Percentiles rank a stretch among this genome's conserved stretches.
Evolutionary conservation across 768 basidiomycete genomes (phyloP).

Genomic region (Xerocomus brunneocitrinus): DNA sequence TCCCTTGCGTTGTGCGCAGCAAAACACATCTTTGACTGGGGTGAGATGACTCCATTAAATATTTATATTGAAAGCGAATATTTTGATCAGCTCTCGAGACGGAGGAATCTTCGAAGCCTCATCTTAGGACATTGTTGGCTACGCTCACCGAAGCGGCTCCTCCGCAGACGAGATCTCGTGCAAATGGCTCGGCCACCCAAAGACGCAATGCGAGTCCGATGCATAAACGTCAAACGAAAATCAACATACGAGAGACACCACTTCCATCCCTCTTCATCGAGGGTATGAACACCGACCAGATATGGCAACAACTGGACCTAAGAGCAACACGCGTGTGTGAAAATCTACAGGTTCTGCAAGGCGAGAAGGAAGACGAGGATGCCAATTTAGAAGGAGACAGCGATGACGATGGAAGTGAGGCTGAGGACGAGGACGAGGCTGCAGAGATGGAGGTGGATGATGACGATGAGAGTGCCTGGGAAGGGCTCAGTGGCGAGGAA

Average conservation of each 20-base stretch:
- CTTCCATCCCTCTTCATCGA: slow-evolving; percentile 69
- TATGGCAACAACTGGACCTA: slow-evolving; percentile 94
- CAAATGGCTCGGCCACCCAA: slow-evolving; percentile 30
- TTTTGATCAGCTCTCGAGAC: slow-evolving; percentile 53
- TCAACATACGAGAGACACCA: slow-evolving; percentile 57
- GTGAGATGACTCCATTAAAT: slow-evolving; percentile 37
- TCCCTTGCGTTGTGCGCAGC: slow-evolving; percentile 60
- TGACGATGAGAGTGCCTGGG: slow-evolving; percentile 20
- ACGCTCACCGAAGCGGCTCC: slow-evolving; percentile 65
- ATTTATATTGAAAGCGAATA: neutral
- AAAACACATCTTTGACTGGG: slow-evolving; percentile 72
- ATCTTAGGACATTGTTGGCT: slow-evolving; percentile 60
- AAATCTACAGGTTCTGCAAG: slow-evolving; percentile 64
- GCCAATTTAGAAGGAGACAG: slow-evolving; percentile 16
- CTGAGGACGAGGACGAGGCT: slow-evolving; percentile 31
- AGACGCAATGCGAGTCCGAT: slow-evolving; percentile 41
- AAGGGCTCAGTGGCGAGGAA: slow-evolving; percentile 23
- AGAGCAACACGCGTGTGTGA: slow-evolving; percentile 65
- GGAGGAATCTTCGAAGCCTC: slow-evolving; percentile 59
- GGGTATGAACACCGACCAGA: slow-evolving; percentile 77
- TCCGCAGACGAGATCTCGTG: slow-evolving; percentile 71
- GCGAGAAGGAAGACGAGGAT: slow-evolving; percentile 37
- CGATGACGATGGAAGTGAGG: slow-evolving; percentile 23
- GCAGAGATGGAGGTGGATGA: slow-evolving; percentile 29
- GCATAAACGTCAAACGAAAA: slow-evolving; percentile 30